A percentile compares a stretch with the other conserved stretches of the same genome.
Evolutionary conservation across 106 monocot genomes (phyloP).

Genomic region (Allium sativum): DNA sequence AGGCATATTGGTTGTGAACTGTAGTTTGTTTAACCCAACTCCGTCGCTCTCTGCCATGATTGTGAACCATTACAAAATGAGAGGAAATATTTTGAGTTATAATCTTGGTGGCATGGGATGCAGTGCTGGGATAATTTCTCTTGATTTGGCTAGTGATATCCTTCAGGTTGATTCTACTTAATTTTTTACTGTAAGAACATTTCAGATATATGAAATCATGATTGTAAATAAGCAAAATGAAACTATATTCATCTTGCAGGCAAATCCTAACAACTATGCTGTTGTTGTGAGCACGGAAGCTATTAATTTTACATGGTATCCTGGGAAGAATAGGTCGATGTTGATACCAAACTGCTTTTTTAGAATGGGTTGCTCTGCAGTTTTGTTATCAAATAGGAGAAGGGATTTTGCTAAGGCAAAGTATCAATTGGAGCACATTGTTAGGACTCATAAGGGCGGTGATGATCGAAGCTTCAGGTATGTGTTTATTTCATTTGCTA

Average conservation of each 20-base stretch:
- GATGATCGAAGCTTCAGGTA: conserved; percentile 67
- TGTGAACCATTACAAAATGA: conserved; percentile 99
- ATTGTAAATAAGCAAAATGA: neutral
- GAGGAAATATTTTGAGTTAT: conserved; percentile 71
- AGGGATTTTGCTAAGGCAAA: conserved; percentile 55
- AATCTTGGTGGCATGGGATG: conserved; percentile 78
- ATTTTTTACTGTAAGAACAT: neutral
- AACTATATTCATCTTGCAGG: conserved; percentile 18
- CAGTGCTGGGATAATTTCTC: conserved; percentile 57
- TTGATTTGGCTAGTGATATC: conserved; percentile 66
- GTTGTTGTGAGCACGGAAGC: conserved; percentile 71
- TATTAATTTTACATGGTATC: conserved; percentile 61
- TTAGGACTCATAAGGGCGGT: conserved; percentile 66
- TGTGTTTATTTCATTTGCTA: neutral
- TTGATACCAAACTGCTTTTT: conserved; percentile 77
- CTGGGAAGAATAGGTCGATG: conserved; percentile 52
- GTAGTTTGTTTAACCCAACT: conserved; percentile 72
- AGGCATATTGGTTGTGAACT: conserved; percentile 63
- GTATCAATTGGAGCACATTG: conserved; percentile 70
- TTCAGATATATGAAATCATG: neutral
- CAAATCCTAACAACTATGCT: conserved; percentile 54
- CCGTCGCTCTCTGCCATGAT: conserved; percentile 78
- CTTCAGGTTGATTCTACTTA: conserved; percentile 25
- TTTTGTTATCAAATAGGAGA: conserved; percentile 53
- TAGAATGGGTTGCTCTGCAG: conserved; percentile 59